Conservation (phyloP, 2,329 filamentous ascomycete species). For the Colletotrichum melonis region DNA sequence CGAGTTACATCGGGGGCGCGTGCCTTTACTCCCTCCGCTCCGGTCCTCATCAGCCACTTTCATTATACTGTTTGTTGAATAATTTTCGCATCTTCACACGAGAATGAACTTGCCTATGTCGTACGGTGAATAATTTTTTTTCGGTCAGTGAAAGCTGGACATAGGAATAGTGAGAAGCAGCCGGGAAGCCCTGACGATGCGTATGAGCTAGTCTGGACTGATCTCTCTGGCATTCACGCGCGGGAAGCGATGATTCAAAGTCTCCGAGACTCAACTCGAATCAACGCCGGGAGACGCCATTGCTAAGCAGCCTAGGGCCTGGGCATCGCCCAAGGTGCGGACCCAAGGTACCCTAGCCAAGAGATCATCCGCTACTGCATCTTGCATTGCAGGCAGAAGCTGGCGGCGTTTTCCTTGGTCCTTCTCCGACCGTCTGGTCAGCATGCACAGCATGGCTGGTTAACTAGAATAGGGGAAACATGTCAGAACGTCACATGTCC, state of each 20-base stretch:
- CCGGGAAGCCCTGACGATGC: neutral
- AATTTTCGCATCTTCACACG: neutral
- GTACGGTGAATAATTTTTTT: neutral
- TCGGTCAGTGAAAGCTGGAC: neutral
- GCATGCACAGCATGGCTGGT: neutral
- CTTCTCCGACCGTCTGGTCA: neutral
- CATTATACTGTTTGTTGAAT: neutral
- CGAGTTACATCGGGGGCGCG: constrained; percentile 1
- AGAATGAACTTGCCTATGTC: neutral
- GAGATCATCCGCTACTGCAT: constrained; percentile 31
- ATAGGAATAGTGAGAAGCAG: neutral
- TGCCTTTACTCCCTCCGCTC: neutral
- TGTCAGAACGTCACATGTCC: neutral
- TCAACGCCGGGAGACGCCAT: neutral
- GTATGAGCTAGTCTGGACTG: neutral
- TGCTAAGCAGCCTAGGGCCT: neutral
- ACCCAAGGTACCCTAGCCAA: constrained; percentile 10
- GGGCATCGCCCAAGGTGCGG: neutral
- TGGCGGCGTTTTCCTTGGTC: neutral
- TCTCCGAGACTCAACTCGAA: neutral
- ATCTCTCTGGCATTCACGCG: neutral
- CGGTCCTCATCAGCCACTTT: neutral
- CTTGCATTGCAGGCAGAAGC: constrained; percentile 14
- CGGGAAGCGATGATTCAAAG: neutral
- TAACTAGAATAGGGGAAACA: neutral